Evolutionary conservation across 257 asterid species (phyloP), one percentile per base, ranked within the genome.

Genomic region (Solanum boliviense): DNA sequence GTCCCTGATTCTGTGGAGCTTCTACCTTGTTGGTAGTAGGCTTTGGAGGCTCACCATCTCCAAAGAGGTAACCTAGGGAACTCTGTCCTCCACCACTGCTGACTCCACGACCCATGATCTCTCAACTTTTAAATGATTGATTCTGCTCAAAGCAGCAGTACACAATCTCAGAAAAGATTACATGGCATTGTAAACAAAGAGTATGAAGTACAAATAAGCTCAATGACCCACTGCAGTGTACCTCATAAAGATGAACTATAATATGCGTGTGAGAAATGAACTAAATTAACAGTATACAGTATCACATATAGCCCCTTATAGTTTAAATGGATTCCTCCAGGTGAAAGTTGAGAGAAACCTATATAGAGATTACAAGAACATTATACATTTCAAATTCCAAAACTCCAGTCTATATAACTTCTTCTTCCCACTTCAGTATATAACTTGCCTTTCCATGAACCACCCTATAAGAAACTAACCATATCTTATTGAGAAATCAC

Each of bases 11-110:
- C 88, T 84, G 89, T 83, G 93, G 91, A 89, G 94, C 90, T 82
- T 89, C 94, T 13, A 73, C 89, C 41, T 84, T 91, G 32, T 48
- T 91, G 87, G 90, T 84, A 75, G 92, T 88, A 71, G 96, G 91
- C 88, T 91, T 93, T 73, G 98, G 93, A 86, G 92, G 92, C 87
- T 94, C 97, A n/a, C 92, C 91, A 73, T 93, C 90, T 90, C 98
- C 98, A 29, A 95, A 95, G 20, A 95, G 97, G 91, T 95, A 95
- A 21, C 96, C 98, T n/a, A 94, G 89, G 86, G 98, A 94, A 92
- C 98, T 95, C 91, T 95, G 96, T 38, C 98, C 98, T 27, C 98
- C 98, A 81, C 98, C 98, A 12, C 94, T 91, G 92, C 98, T 95
- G 88, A 92, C 96, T 90, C 97, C 98, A 88, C 98, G 96, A 86